Conservation (phyloP, 1,284 basidiomycete genomes). For the Ustilago xerochloae region DNA sequence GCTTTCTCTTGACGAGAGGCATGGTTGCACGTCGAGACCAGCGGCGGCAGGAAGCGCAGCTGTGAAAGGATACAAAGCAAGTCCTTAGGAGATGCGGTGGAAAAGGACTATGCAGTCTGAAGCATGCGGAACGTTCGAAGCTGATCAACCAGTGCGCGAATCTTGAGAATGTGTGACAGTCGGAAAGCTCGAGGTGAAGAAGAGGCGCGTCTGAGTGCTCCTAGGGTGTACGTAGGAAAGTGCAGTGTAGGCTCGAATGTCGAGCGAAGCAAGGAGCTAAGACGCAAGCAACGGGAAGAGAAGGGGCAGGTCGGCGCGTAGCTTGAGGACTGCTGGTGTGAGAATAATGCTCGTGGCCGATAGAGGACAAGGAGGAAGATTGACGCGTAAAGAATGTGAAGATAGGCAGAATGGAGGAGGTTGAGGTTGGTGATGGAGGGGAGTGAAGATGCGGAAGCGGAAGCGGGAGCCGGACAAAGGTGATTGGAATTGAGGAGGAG, state of each 20-base stretch:
- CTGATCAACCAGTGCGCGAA: no score
- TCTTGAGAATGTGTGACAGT: no score
- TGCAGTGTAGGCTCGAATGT: neutral
- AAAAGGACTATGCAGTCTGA: neutral
- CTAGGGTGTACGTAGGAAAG: neutral
- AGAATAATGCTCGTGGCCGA: neutral
- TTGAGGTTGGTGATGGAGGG: neutral
- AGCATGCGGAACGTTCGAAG: no score
- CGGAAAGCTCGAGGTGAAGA: no score
- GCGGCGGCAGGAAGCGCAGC: neutral
- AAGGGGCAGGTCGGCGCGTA: neutral
- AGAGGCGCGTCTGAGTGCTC: no score
- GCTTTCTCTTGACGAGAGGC: constrained; percentile 65
- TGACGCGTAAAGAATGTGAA: neutral
- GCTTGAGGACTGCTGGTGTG: neutral
- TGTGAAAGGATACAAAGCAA: neutral
- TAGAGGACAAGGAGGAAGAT: neutral
- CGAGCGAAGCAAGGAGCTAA: neutral
- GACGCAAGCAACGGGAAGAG: neutral
- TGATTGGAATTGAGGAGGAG: neutral
- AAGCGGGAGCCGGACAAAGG: no score
- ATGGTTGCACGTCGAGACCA: constrained; percentile 24
- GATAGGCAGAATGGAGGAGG: neutral
- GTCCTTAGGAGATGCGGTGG: no score
- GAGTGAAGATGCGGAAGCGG: constrained; percentile 1